A percentile compares a stretch with the other conserved stretches of the same genome.
Conservation (phyloP, 179 eudicot species). For the Silene coronaria region DNA sequence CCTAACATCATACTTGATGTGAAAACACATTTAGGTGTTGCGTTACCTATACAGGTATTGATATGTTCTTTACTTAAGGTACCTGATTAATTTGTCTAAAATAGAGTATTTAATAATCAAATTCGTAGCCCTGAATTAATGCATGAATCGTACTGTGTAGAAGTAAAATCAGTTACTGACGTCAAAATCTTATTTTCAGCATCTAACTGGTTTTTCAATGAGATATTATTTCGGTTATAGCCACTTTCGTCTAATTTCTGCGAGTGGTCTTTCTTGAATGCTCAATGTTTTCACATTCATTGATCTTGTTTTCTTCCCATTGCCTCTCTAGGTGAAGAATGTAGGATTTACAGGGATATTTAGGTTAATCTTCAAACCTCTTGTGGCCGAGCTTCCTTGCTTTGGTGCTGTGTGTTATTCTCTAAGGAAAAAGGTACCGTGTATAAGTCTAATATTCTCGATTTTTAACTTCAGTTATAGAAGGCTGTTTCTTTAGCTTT, state of each 20-base stretch:
- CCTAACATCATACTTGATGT: slow-evolving; percentile 67
- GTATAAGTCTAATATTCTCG: slow-evolving; percentile 23
- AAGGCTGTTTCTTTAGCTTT: neutral
- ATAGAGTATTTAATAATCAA: neutral
- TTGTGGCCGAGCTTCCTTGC: slow-evolving; percentile 75
- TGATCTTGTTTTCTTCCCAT: slow-evolving; percentile 10
- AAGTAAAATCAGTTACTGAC: too few species aligned
- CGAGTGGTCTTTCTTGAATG: too few species aligned
- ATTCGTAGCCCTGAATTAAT: neutral
- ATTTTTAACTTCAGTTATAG: neutral
- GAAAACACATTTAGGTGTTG: slow-evolving; percentile 63
- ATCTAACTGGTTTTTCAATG: slow-evolving; percentile 36
- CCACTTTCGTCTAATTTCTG: too few species aligned
- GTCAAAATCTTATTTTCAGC: neutral
- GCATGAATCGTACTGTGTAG: too few species aligned
- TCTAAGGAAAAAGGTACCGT: slow-evolving; percentile 71
- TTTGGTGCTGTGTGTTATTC: slow-evolving; percentile 79
- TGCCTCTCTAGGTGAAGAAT: slow-evolving; percentile 58
- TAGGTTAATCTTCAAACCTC: slow-evolving; percentile 80
- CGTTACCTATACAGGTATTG: slow-evolving; percentile 61
- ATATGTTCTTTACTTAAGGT: neutral
- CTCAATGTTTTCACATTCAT: neutral
- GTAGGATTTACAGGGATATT: slow-evolving; percentile 81
- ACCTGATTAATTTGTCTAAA: neutral
- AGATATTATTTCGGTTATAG: too few species aligned